phyloP scores from a whole-genome alignment of 331 rosid species.

The Cydonia oblonga region DNA sequence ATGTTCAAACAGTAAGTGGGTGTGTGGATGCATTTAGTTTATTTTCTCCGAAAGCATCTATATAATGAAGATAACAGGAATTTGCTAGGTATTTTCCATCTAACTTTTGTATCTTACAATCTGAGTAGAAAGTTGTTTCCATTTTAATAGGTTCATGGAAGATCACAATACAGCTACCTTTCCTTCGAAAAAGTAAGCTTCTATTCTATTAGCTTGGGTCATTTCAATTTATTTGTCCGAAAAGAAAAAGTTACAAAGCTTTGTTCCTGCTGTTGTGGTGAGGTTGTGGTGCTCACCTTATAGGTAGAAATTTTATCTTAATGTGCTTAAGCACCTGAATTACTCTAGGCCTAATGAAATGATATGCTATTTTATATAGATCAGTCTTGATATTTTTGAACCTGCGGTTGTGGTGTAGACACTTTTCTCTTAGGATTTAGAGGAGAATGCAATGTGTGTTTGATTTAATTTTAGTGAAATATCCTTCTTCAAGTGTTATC shows the following conservation, averaged over 20 bases:
- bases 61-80: neutral
- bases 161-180: conserved; percentile 95
- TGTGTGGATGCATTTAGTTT: too few species aligned
- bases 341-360: neutral
- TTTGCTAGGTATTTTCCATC: neutral
- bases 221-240: neutral
- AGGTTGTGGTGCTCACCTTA: too few species aligned
- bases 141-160: conserved; percentile 74
- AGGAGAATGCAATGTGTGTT: neutral
- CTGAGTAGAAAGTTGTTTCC: neutral
- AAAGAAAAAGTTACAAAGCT: neutral
- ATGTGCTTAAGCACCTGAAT: neutral
- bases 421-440: neutral
- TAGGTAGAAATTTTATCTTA: neutral
- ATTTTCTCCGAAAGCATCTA: neutral
- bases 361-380: neutral
- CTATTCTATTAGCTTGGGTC: conserved; percentile 6
- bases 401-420: neutral
- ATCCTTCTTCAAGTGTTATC: neutral
- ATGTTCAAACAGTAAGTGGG: too few species aligned
- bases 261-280: neutral
- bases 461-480: neutral
- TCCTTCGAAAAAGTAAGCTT: conserved; percentile 79
- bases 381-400: neutral
- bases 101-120: neutral